A percentile compares a stretch with the other conserved stretches of the same genome.
These are phyloP conservation scores for Cetradonia linearis DNA, from an alignment of 495 filamentous ascomycete genomes.

Conservation along the genomic window DNA sequence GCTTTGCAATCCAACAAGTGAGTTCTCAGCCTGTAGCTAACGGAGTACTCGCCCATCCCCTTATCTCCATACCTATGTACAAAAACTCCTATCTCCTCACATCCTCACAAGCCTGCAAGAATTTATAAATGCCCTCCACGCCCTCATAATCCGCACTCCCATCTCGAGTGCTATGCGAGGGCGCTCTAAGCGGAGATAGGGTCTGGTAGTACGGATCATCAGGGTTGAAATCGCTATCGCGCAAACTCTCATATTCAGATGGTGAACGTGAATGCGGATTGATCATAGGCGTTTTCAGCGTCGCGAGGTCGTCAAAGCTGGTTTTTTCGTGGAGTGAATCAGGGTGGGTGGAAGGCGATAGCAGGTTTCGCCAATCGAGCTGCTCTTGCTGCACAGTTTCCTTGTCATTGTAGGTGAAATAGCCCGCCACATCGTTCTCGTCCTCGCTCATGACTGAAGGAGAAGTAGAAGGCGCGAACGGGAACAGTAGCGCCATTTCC, in stretches of 20 bases:
- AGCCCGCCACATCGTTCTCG: slow-evolving; percentile 20
- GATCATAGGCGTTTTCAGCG: slow-evolving; percentile 11
- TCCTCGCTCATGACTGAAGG: slow-evolving; percentile 8
- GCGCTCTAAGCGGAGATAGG: slow-evolving; percentile 4
- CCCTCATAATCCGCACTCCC: slow-evolving; percentile 58
- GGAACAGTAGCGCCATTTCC: slow-evolving; percentile 69
- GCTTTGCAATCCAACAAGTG: not conserved
- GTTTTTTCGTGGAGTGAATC: slow-evolving; percentile 24
- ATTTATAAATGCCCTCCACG: slow-evolving; percentile 74
- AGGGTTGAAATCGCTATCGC: slow-evolving; percentile 29
- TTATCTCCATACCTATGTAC: not conserved
- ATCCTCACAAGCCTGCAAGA: slow-evolving; percentile 75
- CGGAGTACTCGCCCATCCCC: not conserved
- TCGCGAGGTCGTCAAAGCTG: slow-evolving; percentile 15
- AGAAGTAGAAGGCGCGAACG: slow-evolving; percentile 55
- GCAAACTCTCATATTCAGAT: slow-evolving; percentile 28
- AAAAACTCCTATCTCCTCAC: slow-evolving; percentile 32
- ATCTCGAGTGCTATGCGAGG: slow-evolving; percentile 31
- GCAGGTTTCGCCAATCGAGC: slow-evolving; percentile 49
- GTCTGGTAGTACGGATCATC: slow-evolving; percentile 32
- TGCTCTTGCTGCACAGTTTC: slow-evolving; percentile 27
- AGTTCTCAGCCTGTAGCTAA: slow-evolving; percentile 1
- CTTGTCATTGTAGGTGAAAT: slow-evolving; percentile 28
- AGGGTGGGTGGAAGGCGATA: slow-evolving; percentile 32
- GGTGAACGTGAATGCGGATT: slow-evolving; percentile 17